Conservation (phyloP, 192 early-diverging fungal species). For the Coemansia sp. region DNA sequence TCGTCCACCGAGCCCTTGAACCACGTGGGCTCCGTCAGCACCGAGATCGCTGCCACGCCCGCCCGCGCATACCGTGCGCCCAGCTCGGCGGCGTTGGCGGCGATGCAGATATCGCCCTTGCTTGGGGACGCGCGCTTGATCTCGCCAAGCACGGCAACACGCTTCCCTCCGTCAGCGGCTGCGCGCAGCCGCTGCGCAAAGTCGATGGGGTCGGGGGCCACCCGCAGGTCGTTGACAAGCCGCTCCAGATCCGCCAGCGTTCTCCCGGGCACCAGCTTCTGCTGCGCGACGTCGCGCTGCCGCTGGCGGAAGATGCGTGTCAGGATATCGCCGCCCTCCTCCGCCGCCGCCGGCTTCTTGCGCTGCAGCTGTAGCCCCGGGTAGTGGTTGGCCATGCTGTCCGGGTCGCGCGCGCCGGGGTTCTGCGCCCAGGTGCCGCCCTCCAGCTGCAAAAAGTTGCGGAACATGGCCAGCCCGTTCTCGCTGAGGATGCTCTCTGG, state of each 20-base stretch:
- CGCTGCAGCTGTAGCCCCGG: conserved; percentile 13
- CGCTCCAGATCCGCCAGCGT: conserved; percentile 66
- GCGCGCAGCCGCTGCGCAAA: conserved; percentile 69
- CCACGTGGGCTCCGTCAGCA: conserved; percentile 98
- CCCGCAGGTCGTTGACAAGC: conserved; percentile 59
- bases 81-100: conserved; percentile 84
- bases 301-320: conserved; percentile 81
- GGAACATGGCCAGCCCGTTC: conserved; percentile 82
- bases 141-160: conserved; percentile 89
- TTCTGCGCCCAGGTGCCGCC: conserved; percentile 87
- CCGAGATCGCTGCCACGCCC: conserved; percentile 92
- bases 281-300: conserved; percentile 71
- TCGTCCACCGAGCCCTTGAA: conserved; percentile 96
- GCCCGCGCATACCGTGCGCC: conserved; percentile 83
- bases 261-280: conserved; percentile 72
- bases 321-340: conserved; percentile 63
- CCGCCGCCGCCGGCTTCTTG: neutral
- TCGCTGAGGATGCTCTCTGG: conserved; percentile 97
- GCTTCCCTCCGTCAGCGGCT: neutral
- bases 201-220: conserved; percentile 77
- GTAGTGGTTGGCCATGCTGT: conserved; percentile 26
- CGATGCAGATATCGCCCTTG: conserved; percentile 87
- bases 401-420: conserved; percentile 31
- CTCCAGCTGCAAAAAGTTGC: conserved; percentile 84
- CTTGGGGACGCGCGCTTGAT: conserved; percentile 97